Evolutionary conservation across 495 filamentous ascomycete genomes (phyloP).

Genomic region (Aspergillus ostianus): DNA sequence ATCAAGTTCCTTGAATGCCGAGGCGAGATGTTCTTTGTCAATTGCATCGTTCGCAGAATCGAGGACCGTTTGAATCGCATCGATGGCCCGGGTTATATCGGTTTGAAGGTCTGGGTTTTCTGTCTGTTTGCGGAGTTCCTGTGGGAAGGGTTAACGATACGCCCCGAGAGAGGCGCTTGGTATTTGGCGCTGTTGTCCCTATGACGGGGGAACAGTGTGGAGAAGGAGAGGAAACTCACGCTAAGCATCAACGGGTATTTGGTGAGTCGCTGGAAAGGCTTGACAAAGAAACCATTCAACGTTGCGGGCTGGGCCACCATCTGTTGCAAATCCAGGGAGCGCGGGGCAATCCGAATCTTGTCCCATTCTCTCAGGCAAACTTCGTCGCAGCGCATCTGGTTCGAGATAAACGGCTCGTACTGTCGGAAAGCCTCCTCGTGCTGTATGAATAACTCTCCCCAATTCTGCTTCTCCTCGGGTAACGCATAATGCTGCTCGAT

Average conservation of each 20-base stretch:
- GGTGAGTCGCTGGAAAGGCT: slow-evolving; percentile 91
- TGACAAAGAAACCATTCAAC: slow-evolving; percentile 86
- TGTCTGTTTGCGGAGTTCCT: slow-evolving; percentile 85
- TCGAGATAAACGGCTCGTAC: slow-evolving; percentile 96
- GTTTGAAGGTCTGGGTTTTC: slow-evolving; percentile 64
- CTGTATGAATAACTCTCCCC: slow-evolving; percentile 81
- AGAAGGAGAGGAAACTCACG: slow-evolving; percentile 47
- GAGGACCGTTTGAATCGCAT: slow-evolving; percentile 72
- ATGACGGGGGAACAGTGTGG: not conserved
- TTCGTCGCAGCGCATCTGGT: slow-evolving; percentile 63
- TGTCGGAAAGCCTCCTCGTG: slow-evolving; percentile 80
- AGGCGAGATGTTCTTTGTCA: slow-evolving; percentile 74
- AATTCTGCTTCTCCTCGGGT: slow-evolving; percentile 76
- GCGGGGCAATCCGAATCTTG: slow-evolving; percentile 53
- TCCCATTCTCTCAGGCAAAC: slow-evolving; percentile 51
- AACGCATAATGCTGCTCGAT: slow-evolving; percentile 92
- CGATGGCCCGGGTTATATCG: slow-evolving; percentile 70
- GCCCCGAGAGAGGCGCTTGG: not conserved
- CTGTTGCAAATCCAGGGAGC: slow-evolving; percentile 55
- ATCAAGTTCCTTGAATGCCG: slow-evolving; percentile 77
- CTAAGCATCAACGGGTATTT: slow-evolving; percentile 91
- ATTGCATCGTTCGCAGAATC: slow-evolving; percentile 86
- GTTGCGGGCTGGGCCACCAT: slow-evolving; percentile 60
- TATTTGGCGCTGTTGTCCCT: not conserved
- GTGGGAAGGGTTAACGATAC: slow-evolving; percentile 8